Conservation (phyloP, 768 basidiomycete species). For the Pleurotus platypus region DNA sequence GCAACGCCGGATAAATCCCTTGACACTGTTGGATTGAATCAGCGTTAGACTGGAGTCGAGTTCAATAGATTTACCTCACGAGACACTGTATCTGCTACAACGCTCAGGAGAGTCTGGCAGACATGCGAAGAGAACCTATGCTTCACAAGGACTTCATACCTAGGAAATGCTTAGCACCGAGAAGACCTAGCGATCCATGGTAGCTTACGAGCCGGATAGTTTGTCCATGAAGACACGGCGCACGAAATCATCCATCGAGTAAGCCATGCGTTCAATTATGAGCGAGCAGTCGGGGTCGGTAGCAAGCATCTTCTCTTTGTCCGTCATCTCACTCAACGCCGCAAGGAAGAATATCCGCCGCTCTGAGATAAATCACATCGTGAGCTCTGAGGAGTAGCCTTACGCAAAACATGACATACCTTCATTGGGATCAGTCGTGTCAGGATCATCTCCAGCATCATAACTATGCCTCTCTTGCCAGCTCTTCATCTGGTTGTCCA, state of each 20-base stretch:
- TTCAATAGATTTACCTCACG: slow-evolving; percentile 55
- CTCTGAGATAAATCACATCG: slow-evolving; percentile 38
- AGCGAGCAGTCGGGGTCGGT: slow-evolving; percentile 94
- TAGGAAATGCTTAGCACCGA: slow-evolving; percentile 17
- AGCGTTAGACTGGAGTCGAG: not conserved
- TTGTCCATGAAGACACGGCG: slow-evolving; percentile 87
- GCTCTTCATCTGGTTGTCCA: slow-evolving; percentile 81
- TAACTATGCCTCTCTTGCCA: slow-evolving; percentile 66
- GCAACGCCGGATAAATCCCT: slow-evolving; percentile 47
- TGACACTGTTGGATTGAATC: slow-evolving; percentile 35
- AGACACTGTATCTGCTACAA: slow-evolving; percentile 58
- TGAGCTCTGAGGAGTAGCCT: not conserved
- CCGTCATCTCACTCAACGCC: slow-evolving; percentile 79
- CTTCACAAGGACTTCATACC: slow-evolving; percentile 60
- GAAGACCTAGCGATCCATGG: not conserved
- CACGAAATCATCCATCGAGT: slow-evolving; percentile 97
- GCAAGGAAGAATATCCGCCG: slow-evolving; percentile 76
- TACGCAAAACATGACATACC: slow-evolving; percentile 34
- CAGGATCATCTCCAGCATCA: slow-evolving; percentile 34
- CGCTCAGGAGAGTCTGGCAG: slow-evolving; percentile 81
- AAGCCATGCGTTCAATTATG: slow-evolving; percentile 82
- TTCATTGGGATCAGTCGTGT: slow-evolving; percentile 66
- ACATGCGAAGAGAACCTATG: slow-evolving; percentile 97
- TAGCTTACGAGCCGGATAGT: slow-evolving; percentile 81
- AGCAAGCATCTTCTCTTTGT: slow-evolving; percentile 85